Evolutionary conservation across 1,284 basidiomycete species (phyloP).

Genomic region (Ceratorhiza oryzae-sativae): DNA sequence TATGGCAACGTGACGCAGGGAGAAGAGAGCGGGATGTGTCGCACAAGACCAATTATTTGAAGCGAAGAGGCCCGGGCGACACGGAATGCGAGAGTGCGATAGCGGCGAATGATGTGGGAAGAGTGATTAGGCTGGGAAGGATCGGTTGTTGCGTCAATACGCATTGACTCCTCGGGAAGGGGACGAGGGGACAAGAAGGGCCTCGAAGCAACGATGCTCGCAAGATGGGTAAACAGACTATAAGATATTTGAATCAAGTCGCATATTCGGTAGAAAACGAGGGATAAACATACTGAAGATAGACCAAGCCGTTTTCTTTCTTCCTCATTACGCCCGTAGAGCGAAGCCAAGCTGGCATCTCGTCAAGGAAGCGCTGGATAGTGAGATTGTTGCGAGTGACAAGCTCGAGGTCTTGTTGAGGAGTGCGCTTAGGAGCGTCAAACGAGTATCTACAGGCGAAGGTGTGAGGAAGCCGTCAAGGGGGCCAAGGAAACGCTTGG

Average conservation of each 20-base stretch:
- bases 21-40: constrained; percentile 36
- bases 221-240: constrained; percentile 26
- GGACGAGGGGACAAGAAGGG: constrained; percentile 28
- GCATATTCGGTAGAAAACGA: neutral
- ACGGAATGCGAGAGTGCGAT: constrained; percentile 32
- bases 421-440: constrained; percentile 26
- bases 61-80: constrained; percentile 33
- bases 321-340: constrained; percentile 23
- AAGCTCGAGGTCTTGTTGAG: constrained; percentile 20
- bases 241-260: neutral
- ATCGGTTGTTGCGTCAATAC: neutral
- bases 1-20: constrained; percentile 35
- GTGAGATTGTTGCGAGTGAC: constrained; percentile 31
- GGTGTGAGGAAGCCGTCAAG: neutral
- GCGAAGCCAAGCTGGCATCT: constrained; percentile 29
- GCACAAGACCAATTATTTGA: constrained; percentile 22
- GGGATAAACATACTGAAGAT: constrained; percentile 1
- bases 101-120: constrained; percentile 30
- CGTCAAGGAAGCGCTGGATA: constrained; percentile 33
- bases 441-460: constrained; percentile 11
- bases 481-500: too few relatives aligned
- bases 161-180: constrained; percentile 1
- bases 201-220: constrained; percentile 23
- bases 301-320: constrained; percentile 35
- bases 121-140: constrained; percentile 11